Conservation (phyloP, 495 filamentous ascomycete species). For the Neurospora sp. region DNA sequence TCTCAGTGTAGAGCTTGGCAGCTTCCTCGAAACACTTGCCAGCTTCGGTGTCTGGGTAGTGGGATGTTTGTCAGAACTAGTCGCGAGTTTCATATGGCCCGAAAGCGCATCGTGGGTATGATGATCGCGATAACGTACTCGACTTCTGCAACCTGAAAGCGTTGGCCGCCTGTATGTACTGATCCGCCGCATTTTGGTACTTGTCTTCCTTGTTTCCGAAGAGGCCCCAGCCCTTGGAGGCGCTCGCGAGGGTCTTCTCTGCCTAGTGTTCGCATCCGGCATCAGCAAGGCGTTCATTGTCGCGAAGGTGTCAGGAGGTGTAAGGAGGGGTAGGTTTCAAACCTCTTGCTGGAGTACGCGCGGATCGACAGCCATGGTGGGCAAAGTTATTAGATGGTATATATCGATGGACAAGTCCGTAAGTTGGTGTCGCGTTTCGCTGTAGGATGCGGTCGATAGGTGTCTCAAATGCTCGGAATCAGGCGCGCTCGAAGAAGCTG, state of each 20-base stretch:
- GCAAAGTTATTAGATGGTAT: slow-evolving; percentile 3
- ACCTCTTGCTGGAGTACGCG: slow-evolving; percentile 38
- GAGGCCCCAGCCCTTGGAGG: slow-evolving; percentile 59
- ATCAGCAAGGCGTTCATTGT: slow-evolving; percentile 14
- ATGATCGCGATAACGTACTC: slow-evolving; percentile 34
- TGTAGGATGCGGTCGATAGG: neutral
- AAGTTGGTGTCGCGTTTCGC: neutral
- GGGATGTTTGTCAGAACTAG: neutral
- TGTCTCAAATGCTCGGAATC: neutral
- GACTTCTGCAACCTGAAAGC: slow-evolving; percentile 65
- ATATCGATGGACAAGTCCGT: neutral
- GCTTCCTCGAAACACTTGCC: slow-evolving; percentile 72
- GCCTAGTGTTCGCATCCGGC: slow-evolving; percentile 43
- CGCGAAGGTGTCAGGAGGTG: slow-evolving; percentile 9
- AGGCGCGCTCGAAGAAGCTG: neutral
- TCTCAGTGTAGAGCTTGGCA: slow-evolving; percentile 60
- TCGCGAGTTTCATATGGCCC: neutral
- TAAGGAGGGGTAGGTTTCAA: slow-evolving; percentile 15
- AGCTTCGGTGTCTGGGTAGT: slow-evolving; percentile 58
- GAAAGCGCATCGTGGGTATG: neutral
- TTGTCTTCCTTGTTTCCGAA: slow-evolving; percentile 74
- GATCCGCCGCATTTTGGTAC: slow-evolving; percentile 70
- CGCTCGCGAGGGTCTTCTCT: slow-evolving; percentile 62
- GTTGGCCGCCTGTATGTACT: slow-evolving; percentile 75
- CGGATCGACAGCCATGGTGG: slow-evolving; percentile 37